A percentile compares a stretch with the other conserved stretches of the same genome.
Evolutionary conservation across 2,329 filamentous ascomycete genomes (phyloP).

Genomic region (Sporothrix protearum): DNA sequence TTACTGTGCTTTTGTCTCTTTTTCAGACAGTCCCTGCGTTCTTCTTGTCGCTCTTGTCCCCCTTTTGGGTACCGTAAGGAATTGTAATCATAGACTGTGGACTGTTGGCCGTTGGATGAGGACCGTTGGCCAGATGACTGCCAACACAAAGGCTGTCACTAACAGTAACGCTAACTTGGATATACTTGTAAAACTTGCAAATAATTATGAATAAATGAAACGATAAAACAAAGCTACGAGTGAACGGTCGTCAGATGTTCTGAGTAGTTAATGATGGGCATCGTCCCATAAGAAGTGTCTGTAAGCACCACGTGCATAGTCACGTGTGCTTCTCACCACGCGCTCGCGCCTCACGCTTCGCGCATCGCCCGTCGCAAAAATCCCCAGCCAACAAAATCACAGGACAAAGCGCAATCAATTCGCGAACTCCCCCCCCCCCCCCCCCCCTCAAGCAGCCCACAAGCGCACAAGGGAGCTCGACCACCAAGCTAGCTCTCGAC

Average conservation of each 20-base stretch:
- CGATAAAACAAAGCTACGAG: neutral
- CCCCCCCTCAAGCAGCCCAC: slow-evolving; percentile 7
- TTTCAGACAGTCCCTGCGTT: neutral
- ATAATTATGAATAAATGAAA: neutral
- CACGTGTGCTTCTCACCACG: slow-evolving; percentile 17
- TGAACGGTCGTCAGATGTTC: too few species aligned
- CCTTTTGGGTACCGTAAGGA: neutral
- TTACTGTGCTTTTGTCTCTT: neutral
- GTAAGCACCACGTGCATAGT: neutral
- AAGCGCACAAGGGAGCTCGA: slow-evolving; percentile 16
- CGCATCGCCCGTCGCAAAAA: slow-evolving; percentile 26
- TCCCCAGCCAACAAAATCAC: slow-evolving; percentile 24
- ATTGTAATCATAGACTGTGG: neutral
- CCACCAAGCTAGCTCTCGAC: slow-evolving; percentile 18
- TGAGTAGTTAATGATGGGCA: too few species aligned
- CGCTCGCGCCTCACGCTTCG: slow-evolving; percentile 19
- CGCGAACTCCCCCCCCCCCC: neutral
- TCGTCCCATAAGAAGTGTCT: neutral
- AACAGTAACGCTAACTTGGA: neutral
- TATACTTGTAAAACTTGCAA: neutral
- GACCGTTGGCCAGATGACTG: neutral
- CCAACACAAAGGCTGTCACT: neutral
- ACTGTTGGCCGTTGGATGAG: neutral
- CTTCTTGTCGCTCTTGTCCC: neutral
- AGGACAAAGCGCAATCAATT: slow-evolving; percentile 9